phyloP scores from a whole-genome alignment of 2,329 filamentous ascomycete genomes.

The Talaromyces pinophilus region DNA sequence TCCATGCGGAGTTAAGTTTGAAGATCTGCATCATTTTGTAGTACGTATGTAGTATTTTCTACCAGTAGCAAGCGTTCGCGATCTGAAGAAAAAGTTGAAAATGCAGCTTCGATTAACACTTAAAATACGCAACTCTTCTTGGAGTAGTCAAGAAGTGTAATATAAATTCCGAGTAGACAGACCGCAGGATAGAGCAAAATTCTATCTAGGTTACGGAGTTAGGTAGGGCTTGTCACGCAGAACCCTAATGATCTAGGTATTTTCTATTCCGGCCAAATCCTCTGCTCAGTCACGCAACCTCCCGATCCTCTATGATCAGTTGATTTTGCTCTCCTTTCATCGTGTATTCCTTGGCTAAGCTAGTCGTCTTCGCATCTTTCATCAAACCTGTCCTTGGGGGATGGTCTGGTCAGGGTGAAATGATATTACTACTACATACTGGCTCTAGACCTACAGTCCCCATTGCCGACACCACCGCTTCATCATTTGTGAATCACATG shows the following conservation, averaged over 20 bases:
- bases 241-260: neutral
- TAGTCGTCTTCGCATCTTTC: neutral
- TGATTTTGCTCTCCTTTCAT: neutral
- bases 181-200: neutral
- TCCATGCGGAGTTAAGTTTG: neutral
- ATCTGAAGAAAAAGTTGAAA: neutral
- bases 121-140: neutral
- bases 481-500: neutral
- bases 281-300: neutral
- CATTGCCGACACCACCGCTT: neutral
- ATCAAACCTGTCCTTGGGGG: no score
- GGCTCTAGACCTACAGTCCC: neutral
- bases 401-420: neutral
- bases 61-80: neutral
- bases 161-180: neutral
- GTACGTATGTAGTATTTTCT: neutral
- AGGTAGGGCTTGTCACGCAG: neutral
- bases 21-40: neutral
- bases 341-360: neutral
- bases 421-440: neutral
- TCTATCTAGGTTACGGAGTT: neutral
- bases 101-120: neutral
- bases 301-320: neutral
- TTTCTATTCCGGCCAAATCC: neutral
- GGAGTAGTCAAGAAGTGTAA: neutral